Evolutionary conservation across 2,329 filamentous ascomycete genomes (phyloP), one percentile per base, ranked within the genome.

Genomic region (Beauveria brongniartii): DNA sequence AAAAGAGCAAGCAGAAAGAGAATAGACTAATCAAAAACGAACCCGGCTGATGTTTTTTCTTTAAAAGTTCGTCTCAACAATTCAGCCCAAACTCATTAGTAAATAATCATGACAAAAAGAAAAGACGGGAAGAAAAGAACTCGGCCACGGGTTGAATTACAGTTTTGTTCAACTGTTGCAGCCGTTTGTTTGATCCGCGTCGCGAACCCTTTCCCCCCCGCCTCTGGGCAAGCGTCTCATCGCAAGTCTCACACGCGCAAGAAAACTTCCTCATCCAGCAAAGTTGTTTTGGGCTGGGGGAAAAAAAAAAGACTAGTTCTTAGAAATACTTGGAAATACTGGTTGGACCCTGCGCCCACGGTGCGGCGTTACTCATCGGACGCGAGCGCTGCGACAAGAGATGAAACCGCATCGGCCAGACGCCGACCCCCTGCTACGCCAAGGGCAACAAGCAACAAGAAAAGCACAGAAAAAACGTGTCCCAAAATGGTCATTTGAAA

Each of bases 181-280:
- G 34, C 34, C n/a, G 59, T 61, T 61, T 61, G 59, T 61, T 61
- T 61, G 59, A 61, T 61, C 59, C 12, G 34, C 51, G 28, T 43
- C 59, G n/a, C 30, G 44, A 54, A 28, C 48, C 50, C 12, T 14
- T 14, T 22, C 22, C 22, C 22, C 34, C 10, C 34, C 12, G 34
- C 34, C 34, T 1, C 14, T 12, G n/a, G 48, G 8, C 34, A 14
- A 6, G 41, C 52, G 59, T 61, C 59, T 61, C 59, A 61, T 55
- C 44, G 30, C 44, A 50, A 24, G 59, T 61, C 59, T 61, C 59
- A 63, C 24, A 20, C 12, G n/a, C 43, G 14, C 6, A 40, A 57
- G 14, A 28, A 28, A 52, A 37, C 8, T 28, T 8, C 18, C 9
- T 40, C 40, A n/a, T 9, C 37, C 7, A 24, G 51, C 28, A 26